Conservation (phyloP, 495 filamentous ascomycete genomes). For the Parmelia sp. region DNA sequence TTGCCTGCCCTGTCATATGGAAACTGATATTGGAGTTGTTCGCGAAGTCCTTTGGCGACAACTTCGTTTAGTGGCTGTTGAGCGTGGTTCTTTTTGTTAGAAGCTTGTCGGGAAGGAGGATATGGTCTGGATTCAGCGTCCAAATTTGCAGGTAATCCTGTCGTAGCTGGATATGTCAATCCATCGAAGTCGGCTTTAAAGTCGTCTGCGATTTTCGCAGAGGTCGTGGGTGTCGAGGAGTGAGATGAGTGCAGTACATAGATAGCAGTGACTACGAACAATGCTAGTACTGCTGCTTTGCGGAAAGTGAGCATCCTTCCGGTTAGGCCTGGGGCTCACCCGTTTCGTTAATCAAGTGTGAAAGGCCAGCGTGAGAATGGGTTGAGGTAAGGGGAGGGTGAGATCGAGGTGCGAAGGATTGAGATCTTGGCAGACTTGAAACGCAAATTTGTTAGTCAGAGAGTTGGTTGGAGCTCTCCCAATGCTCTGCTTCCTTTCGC, state of each 20-base stretch:
- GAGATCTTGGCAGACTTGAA: neutral
- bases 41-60: slow-evolving; percentile 60
- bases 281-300: slow-evolving; percentile 62
- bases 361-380: neutral
- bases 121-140: slow-evolving; percentile 30
- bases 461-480: neutral
- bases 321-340: neutral
- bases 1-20: slow-evolving; percentile 80
- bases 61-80: slow-evolving; percentile 48
- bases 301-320: slow-evolving; percentile 59
- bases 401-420: neutral
- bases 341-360: neutral
- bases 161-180: slow-evolving; percentile 19
- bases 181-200: slow-evolving; percentile 25
- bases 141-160: slow-evolving; percentile 18
- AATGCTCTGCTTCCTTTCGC: neutral
- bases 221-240: slow-evolving; percentile 28
- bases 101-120: slow-evolving; percentile 35
- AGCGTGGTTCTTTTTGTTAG: slow-evolving; percentile 30
- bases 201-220: slow-evolving; percentile 18
- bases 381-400: neutral
- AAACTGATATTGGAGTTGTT: slow-evolving; percentile 87
- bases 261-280: slow-evolving; percentile 61
- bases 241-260: slow-evolving; percentile 64
- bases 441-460: neutral